Conservation (phyloP, 148 eudicot genomes). For the Pouteria glomerata region DNA sequence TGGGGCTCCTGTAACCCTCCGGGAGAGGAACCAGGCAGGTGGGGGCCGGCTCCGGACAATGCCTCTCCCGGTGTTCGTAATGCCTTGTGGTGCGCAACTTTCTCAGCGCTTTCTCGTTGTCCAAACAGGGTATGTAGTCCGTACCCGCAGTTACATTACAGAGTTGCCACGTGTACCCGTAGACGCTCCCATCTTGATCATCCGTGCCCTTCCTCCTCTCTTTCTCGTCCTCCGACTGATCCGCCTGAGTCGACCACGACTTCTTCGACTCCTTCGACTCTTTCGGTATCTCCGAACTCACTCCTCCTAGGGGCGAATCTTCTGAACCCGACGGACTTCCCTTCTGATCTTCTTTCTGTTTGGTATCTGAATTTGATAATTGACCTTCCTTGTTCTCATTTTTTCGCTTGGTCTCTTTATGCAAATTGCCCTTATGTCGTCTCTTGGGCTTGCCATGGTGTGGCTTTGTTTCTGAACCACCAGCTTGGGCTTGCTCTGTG, state of each 20-base stretch:
- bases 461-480: neutral
- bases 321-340: constrained; percentile 22
- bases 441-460: neutral
- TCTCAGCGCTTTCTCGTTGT: constrained; percentile 54
- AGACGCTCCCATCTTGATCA: constrained; percentile 27
- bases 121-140: constrained; percentile 89
- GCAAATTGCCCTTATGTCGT: neutral
- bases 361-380: constrained; percentile 10
- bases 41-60: constrained; percentile 72
- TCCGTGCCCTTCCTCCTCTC: constrained; percentile 44
- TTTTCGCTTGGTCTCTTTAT: neutral
- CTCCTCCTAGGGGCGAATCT: constrained; percentile 14
- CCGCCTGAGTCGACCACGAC: constrained; percentile 74
- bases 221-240: constrained; percentile 57
- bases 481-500: neutral
- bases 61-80: constrained; percentile 80
- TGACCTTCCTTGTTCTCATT: neutral
- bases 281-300: constrained; percentile 59
- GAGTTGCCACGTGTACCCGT: constrained; percentile 51
- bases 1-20: neutral
- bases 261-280: constrained; percentile 47
- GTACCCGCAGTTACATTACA: constrained; percentile 70
- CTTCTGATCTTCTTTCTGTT: constrained; percentile 19
- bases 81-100: constrained; percentile 46
- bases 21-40: constrained; percentile 15